Conservation (phyloP, 305 asterid genomes). For the Solanum hybrid region DNA sequence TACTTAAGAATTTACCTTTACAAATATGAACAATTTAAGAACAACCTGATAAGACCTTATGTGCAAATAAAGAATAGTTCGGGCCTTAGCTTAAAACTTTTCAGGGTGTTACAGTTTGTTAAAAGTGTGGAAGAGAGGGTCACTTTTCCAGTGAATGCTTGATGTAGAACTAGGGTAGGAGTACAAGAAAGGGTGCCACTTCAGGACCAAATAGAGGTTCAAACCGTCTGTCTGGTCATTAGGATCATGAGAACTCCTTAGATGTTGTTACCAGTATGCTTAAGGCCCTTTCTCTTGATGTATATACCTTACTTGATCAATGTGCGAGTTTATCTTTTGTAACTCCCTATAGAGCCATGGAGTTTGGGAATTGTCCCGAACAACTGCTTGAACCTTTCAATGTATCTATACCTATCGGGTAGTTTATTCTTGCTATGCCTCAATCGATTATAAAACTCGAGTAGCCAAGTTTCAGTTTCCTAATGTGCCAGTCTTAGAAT, state of each 20-base stretch:
- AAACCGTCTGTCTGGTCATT: neutral
- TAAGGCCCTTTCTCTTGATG: neutral
- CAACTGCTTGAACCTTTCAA: neutral
- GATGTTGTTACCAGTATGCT: neutral
- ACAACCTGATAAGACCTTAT: neutral
- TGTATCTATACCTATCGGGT: neutral
- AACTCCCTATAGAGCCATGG: neutral
- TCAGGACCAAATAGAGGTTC: neutral
- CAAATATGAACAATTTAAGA: neutral
- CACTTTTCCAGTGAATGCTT: neutral
- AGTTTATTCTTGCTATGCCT: neutral
- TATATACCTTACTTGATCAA: neutral
- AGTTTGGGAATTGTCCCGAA: neutral
- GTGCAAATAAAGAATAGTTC: neutral
- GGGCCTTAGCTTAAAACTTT: neutral
- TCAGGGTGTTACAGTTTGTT: neutral
- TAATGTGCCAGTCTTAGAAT: neutral
- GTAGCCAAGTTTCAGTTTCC: neutral
- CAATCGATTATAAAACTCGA: neutral
- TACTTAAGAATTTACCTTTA: neutral
- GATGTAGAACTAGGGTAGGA: neutral
- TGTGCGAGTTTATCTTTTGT: neutral
- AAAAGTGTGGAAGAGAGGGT: neutral
- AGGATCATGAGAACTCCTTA: neutral
- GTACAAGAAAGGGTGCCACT: neutral